These are phyloP conservation scores for Trichoderma sp. DNA, from an alignment of 2,329 filamentous ascomycete genomes.

Conservation along the genomic window DNA sequence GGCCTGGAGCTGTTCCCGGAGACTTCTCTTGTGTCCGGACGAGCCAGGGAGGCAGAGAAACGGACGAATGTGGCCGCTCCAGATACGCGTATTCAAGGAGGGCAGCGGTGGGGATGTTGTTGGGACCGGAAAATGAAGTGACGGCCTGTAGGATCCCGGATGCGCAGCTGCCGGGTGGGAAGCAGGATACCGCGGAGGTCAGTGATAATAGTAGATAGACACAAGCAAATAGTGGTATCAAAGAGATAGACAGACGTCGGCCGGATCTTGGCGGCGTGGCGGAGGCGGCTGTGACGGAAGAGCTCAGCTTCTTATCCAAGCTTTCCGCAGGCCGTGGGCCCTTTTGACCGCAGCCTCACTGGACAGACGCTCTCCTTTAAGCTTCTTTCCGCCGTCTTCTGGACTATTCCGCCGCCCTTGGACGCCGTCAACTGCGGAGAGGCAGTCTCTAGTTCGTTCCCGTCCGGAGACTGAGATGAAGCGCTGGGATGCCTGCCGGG, in stretches of 20 bases:
- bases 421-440: constrained; percentile 15
- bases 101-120: constrained; percentile 18
- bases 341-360: not conserved
- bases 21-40: constrained; percentile 18
- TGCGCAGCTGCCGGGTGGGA: constrained; percentile 5
- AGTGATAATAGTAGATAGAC: not conserved
- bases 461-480: not conserved
- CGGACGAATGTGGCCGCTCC: constrained; percentile 9
- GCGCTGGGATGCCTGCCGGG: not conserved
- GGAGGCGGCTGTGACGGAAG: constrained; percentile 16
- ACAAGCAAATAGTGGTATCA: not conserved
- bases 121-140: constrained; percentile 10
- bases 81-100: constrained; percentile 16
- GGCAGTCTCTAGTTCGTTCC: not conserved
- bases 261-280: not conserved
- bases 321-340: constrained; percentile 11
- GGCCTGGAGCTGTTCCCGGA: constrained; percentile 12
- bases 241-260: not conserved
- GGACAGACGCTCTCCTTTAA: not conserved
- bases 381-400: constrained; percentile 10
- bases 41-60: constrained; percentile 15
- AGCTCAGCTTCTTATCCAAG: constrained; percentile 6
- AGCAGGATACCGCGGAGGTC: not conserved
- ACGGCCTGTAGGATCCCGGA: not conserved
- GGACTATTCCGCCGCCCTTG: constrained; percentile 7